Evolutionary conservation across 164 flowering plant species (phyloP), one percentile per base, ranked within the genome.

Genomic region (Magnolia officinalis): DNA sequence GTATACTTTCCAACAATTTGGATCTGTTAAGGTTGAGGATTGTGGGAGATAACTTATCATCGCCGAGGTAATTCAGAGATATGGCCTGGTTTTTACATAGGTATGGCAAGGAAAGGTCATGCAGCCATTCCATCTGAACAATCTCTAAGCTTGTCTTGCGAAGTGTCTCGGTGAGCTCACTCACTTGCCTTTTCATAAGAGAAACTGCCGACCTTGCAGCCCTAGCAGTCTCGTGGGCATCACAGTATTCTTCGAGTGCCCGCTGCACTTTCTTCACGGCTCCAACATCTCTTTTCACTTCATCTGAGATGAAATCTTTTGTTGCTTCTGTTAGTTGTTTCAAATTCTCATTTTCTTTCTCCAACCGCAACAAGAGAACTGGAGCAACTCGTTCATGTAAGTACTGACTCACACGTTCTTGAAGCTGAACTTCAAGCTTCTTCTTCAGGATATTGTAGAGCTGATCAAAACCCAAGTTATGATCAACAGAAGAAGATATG

Each of bases 221-320:
- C 77, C 95, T 86, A 74, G 89, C 92, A 78, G 96, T 90, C 84
- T 93, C 99, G 85, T 93, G 95, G 7, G 97, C 89, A 85, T 86
- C 90, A 84, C 97, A 92, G 78, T 89, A 92, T 75, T 96, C 99
- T 75, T 96, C 94, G 72, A 96, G 95, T 93, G 90, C 90, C 23
- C 79, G 76, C 77, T 88, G 91, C 72, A 92, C 92, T 83, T 77
- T 87, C 76, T 81, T 91, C 52, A 85, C 87, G 71, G 88, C 86
- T 52, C 77, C 87, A 68, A n/a, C 67, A 73, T 92, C 92, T 78
- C 80, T 89, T 45, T 79, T 87, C 66, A 80, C 74, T 72, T 78
- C 86, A 63, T 89, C 92, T 75, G 72, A 67, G 21, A 59, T 59
- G 75, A 77, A 26, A 63, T 90, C 95, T 70, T 84, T 86, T 58